phyloP scores from a whole-genome alignment of 306 rosid species.

The Vachellia collinsii region DNA sequence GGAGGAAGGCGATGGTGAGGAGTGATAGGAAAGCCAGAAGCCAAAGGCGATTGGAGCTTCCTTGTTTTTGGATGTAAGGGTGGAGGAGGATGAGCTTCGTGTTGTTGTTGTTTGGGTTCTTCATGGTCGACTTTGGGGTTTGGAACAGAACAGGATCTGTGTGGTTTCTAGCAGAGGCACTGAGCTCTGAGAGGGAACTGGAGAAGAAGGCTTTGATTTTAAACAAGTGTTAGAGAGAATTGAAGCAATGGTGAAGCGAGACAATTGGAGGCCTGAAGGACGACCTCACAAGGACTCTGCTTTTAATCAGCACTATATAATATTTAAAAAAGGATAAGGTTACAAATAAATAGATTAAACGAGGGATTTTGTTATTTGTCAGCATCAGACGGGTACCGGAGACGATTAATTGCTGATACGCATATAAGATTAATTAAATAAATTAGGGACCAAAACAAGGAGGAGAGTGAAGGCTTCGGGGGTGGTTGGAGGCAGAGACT shows the following conservation, averaged over 20 bases:
- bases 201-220: conserved; percentile 44
- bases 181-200: not conserved
- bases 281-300: conserved; percentile 48
- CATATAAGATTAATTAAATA: not conserved
- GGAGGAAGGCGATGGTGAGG: conserved; percentile 68
- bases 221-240: conserved; percentile 45
- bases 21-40: conserved; percentile 63
- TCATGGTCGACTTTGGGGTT: conserved; percentile 43
- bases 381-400: conserved; percentile 6
- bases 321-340: not conserved
- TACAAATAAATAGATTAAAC: too few relatives aligned
- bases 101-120: conserved; percentile 54
- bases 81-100: conserved; percentile 85
- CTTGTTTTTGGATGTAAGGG: conserved; percentile 85
- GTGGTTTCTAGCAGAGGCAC: not conserved
- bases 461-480: not conserved
- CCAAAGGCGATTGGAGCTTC: conserved; percentile 73
- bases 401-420: not conserved
- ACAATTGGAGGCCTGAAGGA: conserved; percentile 28
- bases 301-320: not conserved
- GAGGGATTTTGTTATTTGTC: conserved; percentile 1
- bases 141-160: not conserved
- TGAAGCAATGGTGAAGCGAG: conserved; percentile 40
- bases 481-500: conserved; percentile 49
- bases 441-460: not conserved